Conservation (phyloP, 805 yeast genomes). For the Cyberlindnera samutprakarnensis region DNA sequence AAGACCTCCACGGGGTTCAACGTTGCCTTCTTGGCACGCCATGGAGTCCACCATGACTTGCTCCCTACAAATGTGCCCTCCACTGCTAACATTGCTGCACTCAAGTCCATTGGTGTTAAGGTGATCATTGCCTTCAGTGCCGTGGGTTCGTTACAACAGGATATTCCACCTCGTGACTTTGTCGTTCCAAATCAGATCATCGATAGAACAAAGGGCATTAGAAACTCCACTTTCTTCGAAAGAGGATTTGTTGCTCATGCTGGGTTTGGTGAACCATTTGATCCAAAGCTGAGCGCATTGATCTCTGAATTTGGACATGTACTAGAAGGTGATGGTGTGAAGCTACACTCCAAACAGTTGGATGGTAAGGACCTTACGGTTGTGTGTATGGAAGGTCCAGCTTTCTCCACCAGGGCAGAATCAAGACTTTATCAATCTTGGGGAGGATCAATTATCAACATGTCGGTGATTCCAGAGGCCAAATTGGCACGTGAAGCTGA, state of each 20-base stretch:
- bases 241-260: constrained; percentile 95
- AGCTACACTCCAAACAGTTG: constrained; percentile 59
- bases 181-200: constrained; percentile 95
- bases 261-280: constrained; percentile 96
- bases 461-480: constrained; percentile 97
- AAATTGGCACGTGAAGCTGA: constrained; percentile 97
- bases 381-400: constrained; percentile 99
- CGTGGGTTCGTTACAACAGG: constrained; percentile 88
- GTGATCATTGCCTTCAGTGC: constrained; percentile 91
- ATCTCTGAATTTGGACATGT: constrained; percentile 53
- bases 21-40: constrained; percentile 92
- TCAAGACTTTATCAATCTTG: constrained; percentile 75
- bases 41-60: constrained; percentile 83
- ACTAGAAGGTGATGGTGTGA: constrained; percentile 39
- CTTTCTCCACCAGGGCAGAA: constrained; percentile 95
- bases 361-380: constrained; percentile 73
- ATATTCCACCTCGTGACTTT: constrained; percentile 90
- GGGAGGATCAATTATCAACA: constrained; percentile 94
- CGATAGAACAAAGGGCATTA: constrained; percentile 93
- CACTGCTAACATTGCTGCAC: constrained; percentile 92
- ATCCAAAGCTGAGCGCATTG: constrained; percentile 57
- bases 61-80: constrained; percentile 91
- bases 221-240: constrained; percentile 79
- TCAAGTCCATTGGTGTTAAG: constrained; percentile 79
- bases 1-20: constrained; percentile 69